phyloP scores from a whole-genome alignment of 352 stramenopile species.

The Phytopythium helicoides region DNA sequence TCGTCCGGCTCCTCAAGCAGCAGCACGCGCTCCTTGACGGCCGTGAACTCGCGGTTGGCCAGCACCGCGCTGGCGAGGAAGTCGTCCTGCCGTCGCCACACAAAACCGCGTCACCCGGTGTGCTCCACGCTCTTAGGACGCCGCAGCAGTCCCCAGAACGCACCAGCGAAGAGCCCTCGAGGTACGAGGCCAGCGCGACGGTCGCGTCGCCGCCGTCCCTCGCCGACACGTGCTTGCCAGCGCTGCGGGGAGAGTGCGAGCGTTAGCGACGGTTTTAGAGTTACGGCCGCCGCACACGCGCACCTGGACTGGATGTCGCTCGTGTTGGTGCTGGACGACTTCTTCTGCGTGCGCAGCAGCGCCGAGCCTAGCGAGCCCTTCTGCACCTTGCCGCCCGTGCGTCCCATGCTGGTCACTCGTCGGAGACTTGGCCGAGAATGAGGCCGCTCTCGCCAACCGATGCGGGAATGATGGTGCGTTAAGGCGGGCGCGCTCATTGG shows the following conservation, averaged over 20 bases:
- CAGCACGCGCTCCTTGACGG: conserved; percentile 87
- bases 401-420: conserved; percentile 40
- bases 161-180: conserved; percentile 84
- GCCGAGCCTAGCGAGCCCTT: conserved; percentile 74
- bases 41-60: conserved; percentile 90
- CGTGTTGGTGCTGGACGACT: conserved; percentile 58
- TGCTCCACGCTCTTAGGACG: neutral
- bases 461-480: neutral
- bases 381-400: conserved; percentile 68
- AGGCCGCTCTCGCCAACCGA: conserved; percentile 5
- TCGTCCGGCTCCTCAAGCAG: conserved; percentile 63
- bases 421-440: neutral
- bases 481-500: neutral
- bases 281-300: neutral
- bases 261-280: neutral
- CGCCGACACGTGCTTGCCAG: conserved; percentile 80
- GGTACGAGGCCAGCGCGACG: conserved; percentile 77
- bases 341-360: conserved; percentile 78
- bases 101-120: no score
- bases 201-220: conserved; percentile 80
- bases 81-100: conserved; percentile 64
- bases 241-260: conserved; percentile 25
- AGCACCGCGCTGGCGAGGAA: conserved; percentile 92
- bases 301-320: conserved; percentile 76
- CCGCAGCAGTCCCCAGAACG: neutral